phyloP scores from a whole-genome alignment of 331 rosid genomes.

The Pyrus hybrid region DNA sequence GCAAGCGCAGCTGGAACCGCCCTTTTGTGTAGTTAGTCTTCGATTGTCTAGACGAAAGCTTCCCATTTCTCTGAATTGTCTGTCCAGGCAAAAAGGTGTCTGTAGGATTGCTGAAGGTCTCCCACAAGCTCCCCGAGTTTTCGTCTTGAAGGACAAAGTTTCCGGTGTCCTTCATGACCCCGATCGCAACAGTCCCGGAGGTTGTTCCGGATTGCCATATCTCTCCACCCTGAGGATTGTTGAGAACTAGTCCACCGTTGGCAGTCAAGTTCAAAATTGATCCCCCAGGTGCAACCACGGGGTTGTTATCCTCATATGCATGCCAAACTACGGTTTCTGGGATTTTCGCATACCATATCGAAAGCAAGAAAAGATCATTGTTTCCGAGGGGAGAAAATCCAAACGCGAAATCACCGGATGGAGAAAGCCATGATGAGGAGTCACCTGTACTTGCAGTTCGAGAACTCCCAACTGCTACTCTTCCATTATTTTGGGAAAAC shows the following conservation, averaged over 20 bases:
- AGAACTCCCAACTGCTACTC: conserved; percentile 22
- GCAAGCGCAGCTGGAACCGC: conserved; percentile 15
- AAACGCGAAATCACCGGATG: background rate
- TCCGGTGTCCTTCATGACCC: background rate
- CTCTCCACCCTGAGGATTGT: background rate
- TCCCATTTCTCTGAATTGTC: background rate
- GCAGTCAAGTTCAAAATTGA: conserved; percentile 9
- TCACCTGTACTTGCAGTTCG: background rate
- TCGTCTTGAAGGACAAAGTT: conserved; percentile 6
- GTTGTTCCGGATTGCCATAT: conserved; percentile 13
- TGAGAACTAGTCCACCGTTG: conserved; percentile 6
- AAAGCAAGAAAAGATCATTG: background rate
- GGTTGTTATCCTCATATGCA: background rate
- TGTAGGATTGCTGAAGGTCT: conserved; percentile 4
- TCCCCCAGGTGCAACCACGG: background rate
- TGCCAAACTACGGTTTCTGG: conserved; percentile 39
- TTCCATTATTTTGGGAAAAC: conserved; percentile 25
- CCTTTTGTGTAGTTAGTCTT: conserved; percentile 5
- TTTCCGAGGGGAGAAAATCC: background rate
- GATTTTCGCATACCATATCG: conserved; percentile 3
- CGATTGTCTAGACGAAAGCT: background rate
- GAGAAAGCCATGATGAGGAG: too few species aligned
- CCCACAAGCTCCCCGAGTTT: background rate
- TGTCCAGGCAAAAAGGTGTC: conserved; percentile 18
- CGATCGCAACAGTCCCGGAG: background rate